Evolutionary conservation across 768 basidiomycete genomes (phyloP), one percentile per base, ranked within the genome.

Genomic region (Serendipita sp.): DNA sequence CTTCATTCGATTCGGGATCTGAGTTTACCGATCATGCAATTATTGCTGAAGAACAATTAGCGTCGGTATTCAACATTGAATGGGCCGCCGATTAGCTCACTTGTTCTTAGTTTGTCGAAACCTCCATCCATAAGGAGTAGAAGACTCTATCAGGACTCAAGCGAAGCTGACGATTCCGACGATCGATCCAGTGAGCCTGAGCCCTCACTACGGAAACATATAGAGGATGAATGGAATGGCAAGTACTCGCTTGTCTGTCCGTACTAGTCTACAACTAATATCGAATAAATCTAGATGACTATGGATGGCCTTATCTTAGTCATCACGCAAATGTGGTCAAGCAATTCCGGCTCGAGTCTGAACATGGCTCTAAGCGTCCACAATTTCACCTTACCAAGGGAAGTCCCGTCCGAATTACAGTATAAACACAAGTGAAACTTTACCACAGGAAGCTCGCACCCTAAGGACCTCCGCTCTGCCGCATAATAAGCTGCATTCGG

Each of bases 11-110:
- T 31, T 66, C 48, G 10, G 31, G 52, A 87, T 86, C 13, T 31
- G 83, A 81, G 66, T 74, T 77, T 31, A 70, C 86, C 44, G 81
- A 84, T 13, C 84, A 87, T 69, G 80, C 78, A 2, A 83, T 84
- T 13, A 40, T 40, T 68, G 80, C 86, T 37, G 88, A 89, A 75
- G 82, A 84, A 63, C 81, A 83, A 46, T 74, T 89, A 64, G 86
- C 84, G 85, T 87, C 73, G 71, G 82, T 74, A 52, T 16, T 46
- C 33, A n/a, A 8, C 18, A n/a, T 13, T 40, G 48, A n/a, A 50
- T 6, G 6, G n/a, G 5, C 48, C 48, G 5, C n/a, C 5, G n/a
- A 8, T 5, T 8, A n/a, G 18, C 55, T 60, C 10, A 60, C 16
- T 27, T 60, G 55, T 4, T 60, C 34, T 10, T 36, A 60, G 55